Evolutionary conservation across 2,329 filamentous ascomycete species (phyloP).

Genomic region (Fusarium anguioides): DNA sequence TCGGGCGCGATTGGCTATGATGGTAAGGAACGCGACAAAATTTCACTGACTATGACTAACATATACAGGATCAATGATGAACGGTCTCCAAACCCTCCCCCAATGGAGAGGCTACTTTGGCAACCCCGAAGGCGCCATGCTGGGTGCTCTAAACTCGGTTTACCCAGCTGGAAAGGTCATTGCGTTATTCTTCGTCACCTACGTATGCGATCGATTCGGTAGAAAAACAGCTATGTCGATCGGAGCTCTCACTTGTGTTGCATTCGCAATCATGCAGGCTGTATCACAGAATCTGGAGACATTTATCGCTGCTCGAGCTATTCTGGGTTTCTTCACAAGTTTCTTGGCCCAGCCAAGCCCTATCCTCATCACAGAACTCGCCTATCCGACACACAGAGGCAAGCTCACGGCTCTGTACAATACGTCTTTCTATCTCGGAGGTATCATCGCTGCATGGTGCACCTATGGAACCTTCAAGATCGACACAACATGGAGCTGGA

Average conservation of each 20-base stretch:
- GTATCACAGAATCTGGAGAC: conserved; percentile 40
- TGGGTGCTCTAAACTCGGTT: conserved; percentile 53
- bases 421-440: conserved; percentile 47
- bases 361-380: conserved; percentile 50
- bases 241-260: conserved; percentile 49
- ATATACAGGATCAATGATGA: conserved; percentile 54
- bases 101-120: conserved; percentile 57
- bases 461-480: conserved; percentile 46
- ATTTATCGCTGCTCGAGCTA: conserved; percentile 48
- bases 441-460: conserved; percentile 46
- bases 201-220: conserved; percentile 54
- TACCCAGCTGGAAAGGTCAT: conserved; percentile 55
- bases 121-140: conserved; percentile 50
- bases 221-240: conserved; percentile 52
- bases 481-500: conserved; percentile 42
- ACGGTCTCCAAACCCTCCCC: conserved; percentile 56
- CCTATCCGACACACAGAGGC: conserved; percentile 50
- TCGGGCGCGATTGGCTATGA: conserved; percentile 58
- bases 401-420: conserved; percentile 51
- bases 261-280: conserved; percentile 49
- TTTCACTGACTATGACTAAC: not conserved
- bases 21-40: conserved; percentile 42
- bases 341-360: conserved; percentile 49
- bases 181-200: conserved; percentile 50
- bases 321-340: conserved; percentile 49